These are phyloP conservation scores for Candida odintsovae DNA, from an alignment of 805 yeast genomes.

Conservation along the genomic window DNA sequence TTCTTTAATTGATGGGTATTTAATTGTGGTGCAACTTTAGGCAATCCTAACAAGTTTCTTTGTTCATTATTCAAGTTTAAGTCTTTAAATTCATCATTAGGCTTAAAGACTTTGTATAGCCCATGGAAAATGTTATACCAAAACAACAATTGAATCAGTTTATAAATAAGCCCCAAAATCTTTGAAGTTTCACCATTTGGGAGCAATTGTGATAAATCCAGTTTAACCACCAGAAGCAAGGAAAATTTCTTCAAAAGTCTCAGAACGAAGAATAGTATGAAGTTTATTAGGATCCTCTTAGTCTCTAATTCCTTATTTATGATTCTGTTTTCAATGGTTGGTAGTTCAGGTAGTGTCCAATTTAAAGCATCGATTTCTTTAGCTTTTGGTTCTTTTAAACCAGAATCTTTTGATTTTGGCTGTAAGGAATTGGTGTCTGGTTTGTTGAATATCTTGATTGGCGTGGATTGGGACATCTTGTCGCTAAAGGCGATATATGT, in stretches of 20 bases:
- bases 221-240: conserved; percentile 14
- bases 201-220: conserved; percentile 6
- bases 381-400: not conserved
- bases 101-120: conserved; percentile 26
- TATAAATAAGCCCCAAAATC: not conserved
- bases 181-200: not conserved
- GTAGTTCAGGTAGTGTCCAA: conserved; percentile 13
- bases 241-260: conserved; percentile 21
- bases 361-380: not conserved
- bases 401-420: not conserved
- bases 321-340: conserved; percentile 27
- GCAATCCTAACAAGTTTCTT: conserved; percentile 29
- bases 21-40: conserved; percentile 1
- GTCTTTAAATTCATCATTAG: conserved; percentile 27
- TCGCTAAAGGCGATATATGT: not conserved
- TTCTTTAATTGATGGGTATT: not conserved
- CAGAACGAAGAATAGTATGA: conserved; percentile 25
- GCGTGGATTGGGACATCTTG: not conserved
- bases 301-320: conserved; percentile 37
- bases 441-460: not conserved
- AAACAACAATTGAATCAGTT: conserved; percentile 23
- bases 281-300: conserved; percentile 28
- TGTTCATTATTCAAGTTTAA: conserved; percentile 27
- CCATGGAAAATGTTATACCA: conserved; percentile 26
- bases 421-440: not conserved